A percentile compares a stretch with the other conserved stretches of the same genome.
These are phyloP conservation scores for Liriodendron chinense DNA, from an alignment of 164 flowering plant genomes.

Conservation along the genomic window DNA sequence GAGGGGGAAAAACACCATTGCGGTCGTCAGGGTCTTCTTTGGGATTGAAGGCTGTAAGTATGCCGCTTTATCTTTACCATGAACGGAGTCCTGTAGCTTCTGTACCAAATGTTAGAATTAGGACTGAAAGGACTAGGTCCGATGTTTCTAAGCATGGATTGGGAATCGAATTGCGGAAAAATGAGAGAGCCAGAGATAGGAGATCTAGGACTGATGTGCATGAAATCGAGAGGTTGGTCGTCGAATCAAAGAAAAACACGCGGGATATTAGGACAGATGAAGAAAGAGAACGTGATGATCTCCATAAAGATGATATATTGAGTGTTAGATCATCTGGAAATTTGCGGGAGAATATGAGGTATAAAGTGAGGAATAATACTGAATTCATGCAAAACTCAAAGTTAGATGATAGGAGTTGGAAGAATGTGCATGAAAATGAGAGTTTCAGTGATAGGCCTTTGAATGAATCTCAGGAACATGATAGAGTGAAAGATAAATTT, in stretches of 20 bases:
- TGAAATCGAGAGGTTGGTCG: conserved; percentile 14
- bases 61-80: conserved; percentile 21
- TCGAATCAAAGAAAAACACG: conserved; percentile 12
- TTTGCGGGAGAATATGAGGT: not conserved
- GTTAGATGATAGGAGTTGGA: conserved; percentile 29
- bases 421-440: conserved; percentile 20
- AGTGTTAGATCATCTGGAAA: conserved; percentile 5
- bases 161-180: conserved; percentile 19
- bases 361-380: conserved; percentile 17
- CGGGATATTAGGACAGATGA: conserved; percentile 14
- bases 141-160: conserved; percentile 28
- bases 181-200: conserved; percentile 15
- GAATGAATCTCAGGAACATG: conserved; percentile 11
- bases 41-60: conserved; percentile 19
- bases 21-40: conserved; percentile 35
- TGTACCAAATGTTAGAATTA: conserved; percentile 16
- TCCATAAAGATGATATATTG: conserved; percentile 17
- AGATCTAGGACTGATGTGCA: conserved; percentile 25
- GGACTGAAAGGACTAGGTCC: conserved; percentile 46
- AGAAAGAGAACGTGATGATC: conserved; percentile 14
- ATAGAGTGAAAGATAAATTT: conserved; percentile 8
- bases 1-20: conserved; percentile 30
- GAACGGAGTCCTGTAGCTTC: conserved; percentile 21
- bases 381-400: conserved; percentile 10
- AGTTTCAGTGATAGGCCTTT: conserved; percentile 15